These are phyloP conservation scores for Mycena alexandri DNA, from an alignment of 768 basidiomycete genomes.

Conservation along the genomic window DNA sequence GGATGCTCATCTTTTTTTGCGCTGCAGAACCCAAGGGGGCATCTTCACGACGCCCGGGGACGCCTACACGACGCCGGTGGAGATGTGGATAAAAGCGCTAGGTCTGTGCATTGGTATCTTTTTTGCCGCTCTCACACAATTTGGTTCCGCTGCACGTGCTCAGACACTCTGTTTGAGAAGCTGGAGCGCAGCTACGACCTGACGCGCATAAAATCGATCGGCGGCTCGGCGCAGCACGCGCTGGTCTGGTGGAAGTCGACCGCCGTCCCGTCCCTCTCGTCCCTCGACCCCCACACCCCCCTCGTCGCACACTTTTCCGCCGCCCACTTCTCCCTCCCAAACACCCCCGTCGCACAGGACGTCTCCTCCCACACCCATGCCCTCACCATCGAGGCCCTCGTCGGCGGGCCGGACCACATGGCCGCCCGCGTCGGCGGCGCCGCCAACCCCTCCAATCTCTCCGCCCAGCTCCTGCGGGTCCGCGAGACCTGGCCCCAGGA, in stretches of 20 bases:
- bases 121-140: slow-evolving; percentile 53
- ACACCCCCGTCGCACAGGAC: slow-evolving; percentile 82
- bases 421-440: slow-evolving; percentile 80
- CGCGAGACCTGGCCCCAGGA: slow-evolving; percentile 84
- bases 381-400: slow-evolving; percentile 77
- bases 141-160: slow-evolving; percentile 45
- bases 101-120: slow-evolving; percentile 57
- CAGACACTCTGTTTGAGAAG: slow-evolving; percentile 84
- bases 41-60: slow-evolving; percentile 90
- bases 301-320: slow-evolving; percentile 77
- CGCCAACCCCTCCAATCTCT: slow-evolving; percentile 75
- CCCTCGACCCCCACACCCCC: slow-evolving; percentile 78
- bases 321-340: slow-evolving; percentile 77
- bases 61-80: slow-evolving; percentile 88
- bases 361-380: slow-evolving; percentile 87
- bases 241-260: slow-evolving; percentile 92
- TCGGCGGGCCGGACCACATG: slow-evolving; percentile 85
- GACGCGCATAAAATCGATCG: slow-evolving; percentile 77
- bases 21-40: slow-evolving; percentile 81
- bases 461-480: slow-evolving; percentile 82
- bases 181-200: slow-evolving; percentile 78
- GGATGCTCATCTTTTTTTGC: slow-evolving; percentile 25
- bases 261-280: slow-evolving; percentile 77
- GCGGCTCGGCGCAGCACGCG: slow-evolving; percentile 86
- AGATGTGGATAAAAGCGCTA: slow-evolving; percentile 91